Base-by-base conservation (phyloP, 2,329 filamentous ascomycete species). In the Aureobasidium melanogenum region DNA sequence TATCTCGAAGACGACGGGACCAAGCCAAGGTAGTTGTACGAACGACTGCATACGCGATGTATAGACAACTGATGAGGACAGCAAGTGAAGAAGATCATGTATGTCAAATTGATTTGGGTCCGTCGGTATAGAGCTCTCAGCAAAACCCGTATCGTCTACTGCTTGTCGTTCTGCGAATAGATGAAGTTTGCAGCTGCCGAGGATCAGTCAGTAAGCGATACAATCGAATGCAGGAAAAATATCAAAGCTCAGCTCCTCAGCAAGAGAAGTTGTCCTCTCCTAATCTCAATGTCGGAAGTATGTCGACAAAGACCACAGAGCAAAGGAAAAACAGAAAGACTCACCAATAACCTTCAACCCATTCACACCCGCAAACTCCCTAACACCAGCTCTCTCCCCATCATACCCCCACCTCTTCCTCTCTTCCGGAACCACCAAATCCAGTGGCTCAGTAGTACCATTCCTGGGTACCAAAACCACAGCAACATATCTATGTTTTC, bases 401-500 rank as follows among this genome's bases (percentile, higher is more conserved):
- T 76, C 79, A 63, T 76, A 80, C 0, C 82, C 82, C 82, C 82
- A 84, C 68, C 82, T 78, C 69, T 79, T 73, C 38, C 81, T 70
- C n/a, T 79, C 75, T 54, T 72, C 69, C 0, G 82, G 82, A 62
- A 70, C 75, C 17, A 69, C 76, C 63, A 83, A 65, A 63, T 77
- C 67, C 54, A 79, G 59, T 22, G 66, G 65, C 60, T 74, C 71
- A 14, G 68, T 74, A 9, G 77, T 79, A 8, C 75, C 73, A 60
- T 80, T 80, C 61, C 63, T 69, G 15, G 72, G 77, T 65, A 69
- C 76, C 61, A 84, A 72, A 7, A 80, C 74, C 5, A 83, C 71
- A 64, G 84, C 82, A 3, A 84, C 79, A 68, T 84, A 84, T 58
- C 82, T 74, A 66, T 84, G 82, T 66, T 79, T 78, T 2, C 81